phyloP scores from a whole-genome alignment of 129 eudicot species.

The Cynara cardunculus region DNA sequence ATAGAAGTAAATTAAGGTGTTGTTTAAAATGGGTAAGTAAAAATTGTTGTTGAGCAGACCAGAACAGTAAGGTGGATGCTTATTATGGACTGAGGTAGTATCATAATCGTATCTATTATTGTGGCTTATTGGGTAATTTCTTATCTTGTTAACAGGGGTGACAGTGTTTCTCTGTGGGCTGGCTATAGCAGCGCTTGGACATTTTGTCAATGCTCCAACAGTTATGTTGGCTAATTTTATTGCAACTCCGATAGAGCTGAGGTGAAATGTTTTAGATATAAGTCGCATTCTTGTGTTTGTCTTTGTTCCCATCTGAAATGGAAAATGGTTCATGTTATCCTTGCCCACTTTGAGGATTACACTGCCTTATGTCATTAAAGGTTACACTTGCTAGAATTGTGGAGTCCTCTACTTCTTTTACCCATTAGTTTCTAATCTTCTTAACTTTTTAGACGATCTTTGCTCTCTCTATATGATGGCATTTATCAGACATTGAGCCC shows the following conservation, averaged over 20 bases:
- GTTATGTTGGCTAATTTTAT: constrained; percentile 82
- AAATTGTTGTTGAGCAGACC: neutral
- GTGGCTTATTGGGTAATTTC: constrained; percentile 2
- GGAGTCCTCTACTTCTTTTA: neutral
- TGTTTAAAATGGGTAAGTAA: neutral
- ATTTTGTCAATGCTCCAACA: constrained; percentile 79
- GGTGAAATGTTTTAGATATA: constrained; percentile 34
- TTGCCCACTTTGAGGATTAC: neutral
- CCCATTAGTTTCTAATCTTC: neutral
- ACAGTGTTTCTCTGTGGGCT: constrained; percentile 83
- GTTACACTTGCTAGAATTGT: neutral
- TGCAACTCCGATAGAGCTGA: constrained; percentile 91
- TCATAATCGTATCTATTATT: neutral
- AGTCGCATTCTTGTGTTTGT: neutral
- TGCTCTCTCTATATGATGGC: neutral
- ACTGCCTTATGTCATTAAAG: neutral
- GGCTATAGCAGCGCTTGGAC: constrained; percentile 82
- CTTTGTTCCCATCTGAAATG: neutral
- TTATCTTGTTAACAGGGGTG: constrained; percentile 60
- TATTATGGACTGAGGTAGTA: neutral
- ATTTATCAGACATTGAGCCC: neutral
- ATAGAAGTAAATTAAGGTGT: neutral
- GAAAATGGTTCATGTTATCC: neutral
- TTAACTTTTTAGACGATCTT: neutral
- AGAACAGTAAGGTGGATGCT: neutral